Evolutionary conservation across 371 early-diverging fungal genomes (phyloP).

Genomic region (Thermomucor indicae-seudaticae): DNA sequence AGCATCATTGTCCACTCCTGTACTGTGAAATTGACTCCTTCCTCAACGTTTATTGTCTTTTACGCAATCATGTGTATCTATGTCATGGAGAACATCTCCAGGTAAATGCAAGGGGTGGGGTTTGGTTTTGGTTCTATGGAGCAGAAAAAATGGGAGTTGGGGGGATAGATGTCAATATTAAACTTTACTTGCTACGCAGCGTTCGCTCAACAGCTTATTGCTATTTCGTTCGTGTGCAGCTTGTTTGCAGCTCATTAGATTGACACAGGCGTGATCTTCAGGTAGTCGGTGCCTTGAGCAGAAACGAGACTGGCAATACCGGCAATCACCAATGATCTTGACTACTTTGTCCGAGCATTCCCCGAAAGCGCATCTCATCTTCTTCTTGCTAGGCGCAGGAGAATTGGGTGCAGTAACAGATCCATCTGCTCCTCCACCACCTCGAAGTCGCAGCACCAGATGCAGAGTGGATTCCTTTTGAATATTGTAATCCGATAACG

Average conservation of each 20-base stretch:
- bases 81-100: too few species aligned
- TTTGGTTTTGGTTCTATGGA: too few species aligned
- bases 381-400: slow-evolving; percentile 1
- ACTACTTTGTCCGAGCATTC: slow-evolving; percentile 36
- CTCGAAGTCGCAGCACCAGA: slow-evolving; percentile 93
- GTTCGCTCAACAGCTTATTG: slow-evolving; percentile 53
- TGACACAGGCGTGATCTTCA: slow-evolving; percentile 64
- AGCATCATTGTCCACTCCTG: too few species aligned
- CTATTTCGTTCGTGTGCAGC: slow-evolving; percentile 49
- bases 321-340: slow-evolving; percentile 48
- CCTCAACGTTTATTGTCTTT: too few species aligned
- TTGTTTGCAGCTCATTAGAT: slow-evolving; percentile 53
- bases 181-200: slow-evolving; percentile 67
- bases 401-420: not conserved
- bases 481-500: slow-evolving; percentile 76
- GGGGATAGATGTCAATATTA: too few species aligned
- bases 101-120: too few species aligned
- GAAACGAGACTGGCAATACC: slow-evolving; percentile 44
- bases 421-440: slow-evolving; percentile 32
- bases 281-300: slow-evolving; percentile 65
- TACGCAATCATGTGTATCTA: too few species aligned
- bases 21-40: too few species aligned
- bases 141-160: too few species aligned
- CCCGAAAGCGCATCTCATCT: slow-evolving; percentile 32
- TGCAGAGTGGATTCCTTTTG: slow-evolving; percentile 96